These are phyloP conservation scores for Epichloe baconii DNA, from an alignment of 2,329 filamentous ascomycete species.

Conservation along the genomic window DNA sequence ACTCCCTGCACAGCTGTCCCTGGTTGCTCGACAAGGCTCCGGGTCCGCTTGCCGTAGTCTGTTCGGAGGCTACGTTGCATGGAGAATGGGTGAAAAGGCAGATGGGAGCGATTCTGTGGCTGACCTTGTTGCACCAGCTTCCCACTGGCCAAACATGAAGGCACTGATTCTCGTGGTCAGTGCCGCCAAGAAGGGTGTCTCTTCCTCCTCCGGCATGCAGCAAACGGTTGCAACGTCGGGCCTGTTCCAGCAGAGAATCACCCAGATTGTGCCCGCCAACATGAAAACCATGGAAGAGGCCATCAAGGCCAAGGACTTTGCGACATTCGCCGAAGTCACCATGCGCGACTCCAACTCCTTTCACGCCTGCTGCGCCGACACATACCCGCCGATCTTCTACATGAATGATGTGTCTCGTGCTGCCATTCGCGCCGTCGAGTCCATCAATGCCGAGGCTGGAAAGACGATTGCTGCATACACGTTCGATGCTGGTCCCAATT, in stretches of 20 bases:
- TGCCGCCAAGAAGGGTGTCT: constrained; percentile 91
- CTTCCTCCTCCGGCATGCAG: constrained; percentile 91
- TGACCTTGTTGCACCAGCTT: constrained; percentile 73
- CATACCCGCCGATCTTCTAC: constrained; percentile 96
- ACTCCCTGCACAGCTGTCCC: constrained; percentile 68
- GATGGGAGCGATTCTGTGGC: constrained; percentile 84
- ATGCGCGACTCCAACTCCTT: constrained; percentile 97
- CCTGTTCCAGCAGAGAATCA: constrained; percentile 69
- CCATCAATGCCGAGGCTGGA: constrained; percentile 70
- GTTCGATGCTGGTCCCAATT: constrained; percentile 94
- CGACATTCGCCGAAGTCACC: constrained; percentile 73
- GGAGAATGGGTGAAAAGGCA: constrained; percentile 62
- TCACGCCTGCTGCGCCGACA: constrained; percentile 90
- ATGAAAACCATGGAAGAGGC: constrained; percentile 81
- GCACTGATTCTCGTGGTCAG: constrained; percentile 84
- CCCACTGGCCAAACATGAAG: constrained; percentile 92
- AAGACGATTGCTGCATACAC: constrained; percentile 84
- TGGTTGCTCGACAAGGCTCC: constrained; percentile 85
- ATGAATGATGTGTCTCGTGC: constrained; percentile 88
- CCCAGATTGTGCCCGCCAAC: constrained; percentile 63
- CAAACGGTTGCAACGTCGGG: constrained; percentile 83
- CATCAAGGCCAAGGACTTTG: constrained; percentile 67
- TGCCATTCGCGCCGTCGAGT: constrained; percentile 77
- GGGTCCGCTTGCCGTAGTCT: constrained; percentile 88
- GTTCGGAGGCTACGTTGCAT: constrained; percentile 92